Percentiles rank a stretch among this genome's conserved stretches.
Conservation (phyloP, 768 basidiomycete species). For the Suillus subluteus region DNA sequence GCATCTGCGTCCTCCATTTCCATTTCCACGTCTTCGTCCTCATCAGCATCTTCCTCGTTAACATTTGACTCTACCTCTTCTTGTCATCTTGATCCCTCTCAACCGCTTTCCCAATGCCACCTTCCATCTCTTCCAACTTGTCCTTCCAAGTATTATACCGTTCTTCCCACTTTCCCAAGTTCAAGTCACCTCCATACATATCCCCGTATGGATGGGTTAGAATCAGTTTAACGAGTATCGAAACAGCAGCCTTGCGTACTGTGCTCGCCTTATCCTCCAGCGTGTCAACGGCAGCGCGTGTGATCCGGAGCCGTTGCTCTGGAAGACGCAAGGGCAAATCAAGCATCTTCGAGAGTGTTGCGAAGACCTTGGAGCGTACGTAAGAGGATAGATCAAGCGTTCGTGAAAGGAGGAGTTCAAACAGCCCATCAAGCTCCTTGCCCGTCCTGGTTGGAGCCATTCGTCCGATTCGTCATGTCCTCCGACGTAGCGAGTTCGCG, state of each 20-base stretch:
- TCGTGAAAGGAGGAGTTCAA: slow-evolving; percentile 85
- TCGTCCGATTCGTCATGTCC: slow-evolving; percentile 49
- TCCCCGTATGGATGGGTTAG: slow-evolving; percentile 87
- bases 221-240: slow-evolving; percentile 74
- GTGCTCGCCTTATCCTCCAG: slow-evolving; percentile 89
- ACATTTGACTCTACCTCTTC: slow-evolving; percentile 39
- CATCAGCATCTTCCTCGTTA: slow-evolving; percentile 37
- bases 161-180: slow-evolving; percentile 71
- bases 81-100: slow-evolving; percentile 43
- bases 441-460: slow-evolving; percentile 37
- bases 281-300: slow-evolving; percentile 74
- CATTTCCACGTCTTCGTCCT: slow-evolving; percentile 24
- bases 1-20: slow-evolving; percentile 36
- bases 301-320: slow-evolving; percentile 78
- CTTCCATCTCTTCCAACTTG: slow-evolving; percentile 75
- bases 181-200: slow-evolving; percentile 82
- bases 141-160: slow-evolving; percentile 64
- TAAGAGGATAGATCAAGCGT: slow-evolving; percentile 87
- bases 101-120: slow-evolving; percentile 64
- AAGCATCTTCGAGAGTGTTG: slow-evolving; percentile 75
- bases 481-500: slow-evolving; percentile 68
- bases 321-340: slow-evolving; percentile 82
- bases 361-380: slow-evolving; percentile 87
- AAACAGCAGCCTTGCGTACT: slow-evolving; percentile 85
- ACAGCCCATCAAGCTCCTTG: slow-evolving; percentile 81